Evolutionary conservation across 2,329 filamentous ascomycete species (phyloP).

Genomic region (Apiospora pterosperma): DNA sequence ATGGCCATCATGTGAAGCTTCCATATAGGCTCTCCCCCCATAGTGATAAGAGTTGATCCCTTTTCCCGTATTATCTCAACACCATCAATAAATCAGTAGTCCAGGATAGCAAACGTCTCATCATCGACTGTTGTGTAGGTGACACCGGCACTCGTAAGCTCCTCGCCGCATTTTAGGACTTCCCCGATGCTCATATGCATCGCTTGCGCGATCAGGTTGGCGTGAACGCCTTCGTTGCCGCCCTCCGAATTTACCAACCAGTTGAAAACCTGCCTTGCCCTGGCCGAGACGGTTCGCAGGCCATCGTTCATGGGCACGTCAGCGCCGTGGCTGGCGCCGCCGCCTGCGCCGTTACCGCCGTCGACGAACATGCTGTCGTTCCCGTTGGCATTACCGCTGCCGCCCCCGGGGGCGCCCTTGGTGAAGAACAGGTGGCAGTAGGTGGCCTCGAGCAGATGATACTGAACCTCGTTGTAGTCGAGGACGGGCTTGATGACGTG

Average conservation of each 20-base stretch:
- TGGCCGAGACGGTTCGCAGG: slow-evolving; percentile 46
- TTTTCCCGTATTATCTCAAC: background rate
- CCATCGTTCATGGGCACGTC: slow-evolving; percentile 23
- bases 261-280: slow-evolving; percentile 68
- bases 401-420: slow-evolving; percentile 51
- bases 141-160: slow-evolving; percentile 68
- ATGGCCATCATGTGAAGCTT: background rate
- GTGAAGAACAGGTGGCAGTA: slow-evolving; percentile 84
- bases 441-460: slow-evolving; percentile 86
- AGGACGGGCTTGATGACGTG: slow-evolving; percentile 76
- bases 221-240: slow-evolving; percentile 78
- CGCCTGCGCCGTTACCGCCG: slow-evolving; percentile 38
- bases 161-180: slow-evolving; percentile 74
- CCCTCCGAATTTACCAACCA: slow-evolving; percentile 65
- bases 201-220: slow-evolving; percentile 69
- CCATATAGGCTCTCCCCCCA: background rate
- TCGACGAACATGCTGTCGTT: slow-evolving; percentile 56
- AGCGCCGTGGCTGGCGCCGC: too few relatives aligned
- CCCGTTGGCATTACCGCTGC: slow-evolving; percentile 33
- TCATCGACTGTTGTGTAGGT: slow-evolving; percentile 94
- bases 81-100: slow-evolving; percentile 34
- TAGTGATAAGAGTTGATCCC: background rate
- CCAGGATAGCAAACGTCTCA: slow-evolving; percentile 83
- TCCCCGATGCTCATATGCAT: slow-evolving; percentile 65
- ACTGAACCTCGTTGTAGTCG: slow-evolving; percentile 90